A percentile compares a stretch with the other conserved stretches of the same genome.
phyloP scores from a whole-genome alignment of 176 grass and related monocot species.

The Paspalum notatum region DNA sequence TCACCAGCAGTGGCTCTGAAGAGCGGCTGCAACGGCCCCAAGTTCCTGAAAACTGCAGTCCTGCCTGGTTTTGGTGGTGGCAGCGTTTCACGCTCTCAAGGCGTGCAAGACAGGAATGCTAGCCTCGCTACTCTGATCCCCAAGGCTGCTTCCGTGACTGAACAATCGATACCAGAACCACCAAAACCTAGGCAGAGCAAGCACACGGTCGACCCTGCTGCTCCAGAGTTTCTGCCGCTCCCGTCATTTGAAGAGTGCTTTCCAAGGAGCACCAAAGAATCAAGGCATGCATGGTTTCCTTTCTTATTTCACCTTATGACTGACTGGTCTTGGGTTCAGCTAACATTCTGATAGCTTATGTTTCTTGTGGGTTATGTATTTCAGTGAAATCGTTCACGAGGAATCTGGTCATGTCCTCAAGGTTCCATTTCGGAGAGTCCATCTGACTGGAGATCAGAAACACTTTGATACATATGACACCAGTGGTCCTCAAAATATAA shows the following conservation, averaged over 20 bases:
- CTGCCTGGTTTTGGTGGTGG: constrained; percentile 55
- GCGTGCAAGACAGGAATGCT: constrained; percentile 46
- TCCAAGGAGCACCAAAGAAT: constrained; percentile 90
- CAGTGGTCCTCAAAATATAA: constrained; percentile 92
- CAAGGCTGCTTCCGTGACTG: constrained; percentile 56
- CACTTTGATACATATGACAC: constrained; percentile 97
- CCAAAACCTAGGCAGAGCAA: constrained; percentile 60
- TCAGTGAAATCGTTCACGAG: constrained; percentile 87
- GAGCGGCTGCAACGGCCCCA: constrained; percentile 40
- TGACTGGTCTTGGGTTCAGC: background rate
- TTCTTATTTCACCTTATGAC: background rate
- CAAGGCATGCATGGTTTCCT: constrained; percentile 59
- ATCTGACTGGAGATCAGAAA: constrained; percentile 76
- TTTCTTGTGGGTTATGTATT: constrained; percentile 33
- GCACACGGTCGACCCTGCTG: constrained; percentile 68
- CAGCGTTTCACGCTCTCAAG: constrained; percentile 32
- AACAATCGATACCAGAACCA: constrained; percentile 53
- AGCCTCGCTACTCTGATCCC: constrained; percentile 44
- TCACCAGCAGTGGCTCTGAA: constrained; percentile 59
- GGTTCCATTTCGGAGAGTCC: constrained; percentile 84
- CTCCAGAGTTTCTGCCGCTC: constrained; percentile 90
- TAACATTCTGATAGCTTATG: background rate
- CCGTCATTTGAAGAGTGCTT: constrained; percentile 96
- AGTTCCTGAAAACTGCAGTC: constrained; percentile 60
- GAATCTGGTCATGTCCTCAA: constrained; percentile 85